Percentiles rank a stretch among this genome's conserved stretches.
phyloP scores from a whole-genome alignment of 495 filamentous ascomycete species.

The Bacidia gigantensis region DNA sequence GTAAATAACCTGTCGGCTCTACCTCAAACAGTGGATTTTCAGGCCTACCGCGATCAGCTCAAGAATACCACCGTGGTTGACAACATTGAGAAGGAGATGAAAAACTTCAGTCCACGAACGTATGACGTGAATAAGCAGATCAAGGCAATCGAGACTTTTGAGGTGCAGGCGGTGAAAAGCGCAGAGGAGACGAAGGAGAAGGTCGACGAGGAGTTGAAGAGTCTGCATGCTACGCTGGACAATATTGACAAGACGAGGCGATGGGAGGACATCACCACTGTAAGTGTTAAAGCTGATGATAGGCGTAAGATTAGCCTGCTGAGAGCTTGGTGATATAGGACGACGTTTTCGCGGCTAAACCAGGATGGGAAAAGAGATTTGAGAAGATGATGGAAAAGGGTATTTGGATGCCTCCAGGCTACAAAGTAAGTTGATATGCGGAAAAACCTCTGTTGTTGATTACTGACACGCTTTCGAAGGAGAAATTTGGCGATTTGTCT shows the following conservation, averaged over 20 bases:
- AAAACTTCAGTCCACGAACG: constrained; percentile 72
- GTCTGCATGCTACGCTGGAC: constrained; percentile 81
- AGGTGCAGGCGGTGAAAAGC: constrained; percentile 92
- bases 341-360: constrained; percentile 81
- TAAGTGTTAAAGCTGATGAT: constrained; percentile 36
- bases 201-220: constrained; percentile 84
- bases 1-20: constrained; percentile 63
- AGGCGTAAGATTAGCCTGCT: constrained; percentile 2
- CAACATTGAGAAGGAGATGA: constrained; percentile 92
- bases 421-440: constrained; percentile 61
- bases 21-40: constrained; percentile 77
- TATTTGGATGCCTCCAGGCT: constrained; percentile 92
- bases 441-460: not conserved
- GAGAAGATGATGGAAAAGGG: constrained; percentile 86
- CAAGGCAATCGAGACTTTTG: constrained; percentile 95
- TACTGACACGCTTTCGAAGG: constrained; percentile 35
- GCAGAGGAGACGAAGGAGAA: constrained; percentile 88
- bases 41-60: constrained; percentile 75
- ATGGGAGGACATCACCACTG: constrained; percentile 95
- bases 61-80: constrained; percentile 91
- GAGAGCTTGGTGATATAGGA: constrained; percentile 44
- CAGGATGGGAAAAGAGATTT: constrained; percentile 92
- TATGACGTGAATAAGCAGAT: constrained; percentile 86
- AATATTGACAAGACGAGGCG: constrained; percentile 95
- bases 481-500: constrained; percentile 96